phyloP scores from a whole-genome alignment of 73 alveolate genomes.

The Diophrys appendiculata region DNA sequence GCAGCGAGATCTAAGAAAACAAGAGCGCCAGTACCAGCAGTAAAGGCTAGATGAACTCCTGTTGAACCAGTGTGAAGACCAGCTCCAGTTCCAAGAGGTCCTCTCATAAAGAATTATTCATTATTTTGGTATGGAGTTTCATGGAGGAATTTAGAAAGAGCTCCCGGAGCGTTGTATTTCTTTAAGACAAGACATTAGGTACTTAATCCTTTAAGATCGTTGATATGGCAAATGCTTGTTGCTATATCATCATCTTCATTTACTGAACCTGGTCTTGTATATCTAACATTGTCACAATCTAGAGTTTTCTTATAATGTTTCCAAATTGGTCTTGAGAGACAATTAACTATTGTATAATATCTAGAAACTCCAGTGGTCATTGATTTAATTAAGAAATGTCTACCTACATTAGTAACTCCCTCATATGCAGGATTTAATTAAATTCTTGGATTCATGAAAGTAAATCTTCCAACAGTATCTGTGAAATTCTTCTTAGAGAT shows the following conservation, averaged over 20 bases:
- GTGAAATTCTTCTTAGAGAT: background rate
- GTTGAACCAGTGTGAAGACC: background rate
- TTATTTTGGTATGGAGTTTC: too few relatives aligned
- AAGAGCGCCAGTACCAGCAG: conserved; percentile 46
- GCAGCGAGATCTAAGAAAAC: conserved; percentile 44
- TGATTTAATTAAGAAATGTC: conserved; percentile 7
- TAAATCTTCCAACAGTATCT: background rate
- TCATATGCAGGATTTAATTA: background rate
- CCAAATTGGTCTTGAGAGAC: background rate
- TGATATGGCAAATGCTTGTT: too few relatives aligned
- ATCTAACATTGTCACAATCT: too few relatives aligned
- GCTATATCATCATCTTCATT: too few relatives aligned
- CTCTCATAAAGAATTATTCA: background rate
- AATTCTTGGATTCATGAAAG: background rate
- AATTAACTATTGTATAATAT: background rate
- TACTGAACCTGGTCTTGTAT: too few relatives aligned
- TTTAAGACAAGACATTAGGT: background rate
- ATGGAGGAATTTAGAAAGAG: conserved; percentile 5
- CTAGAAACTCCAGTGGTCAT: conserved; percentile 1
- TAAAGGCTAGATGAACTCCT: conserved; percentile 27
- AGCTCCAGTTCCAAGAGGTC: background rate
- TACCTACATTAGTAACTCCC: background rate
- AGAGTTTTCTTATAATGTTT: background rate
- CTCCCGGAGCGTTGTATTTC: background rate
- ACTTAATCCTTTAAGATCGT: too few relatives aligned